Evolutionary conservation across 768 basidiomycete species (phyloP).

Genomic region (Tylopilus balloui): DNA sequence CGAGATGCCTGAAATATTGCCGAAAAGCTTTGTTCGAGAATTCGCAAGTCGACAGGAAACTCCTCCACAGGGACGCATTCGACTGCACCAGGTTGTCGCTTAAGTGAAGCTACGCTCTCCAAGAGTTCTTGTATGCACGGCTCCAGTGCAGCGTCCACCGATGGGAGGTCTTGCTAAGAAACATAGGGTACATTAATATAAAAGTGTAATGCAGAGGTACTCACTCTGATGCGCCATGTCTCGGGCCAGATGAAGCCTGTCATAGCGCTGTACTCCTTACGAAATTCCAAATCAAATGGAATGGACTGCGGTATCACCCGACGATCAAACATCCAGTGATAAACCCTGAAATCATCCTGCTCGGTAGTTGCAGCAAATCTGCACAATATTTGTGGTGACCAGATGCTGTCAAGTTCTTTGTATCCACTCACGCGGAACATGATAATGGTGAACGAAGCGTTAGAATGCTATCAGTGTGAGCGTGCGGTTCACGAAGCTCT

Average conservation of each 20-base stretch:
- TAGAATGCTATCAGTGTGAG: background rate
- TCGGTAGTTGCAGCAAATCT: slow-evolving; percentile 7
- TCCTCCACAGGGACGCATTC: background rate
- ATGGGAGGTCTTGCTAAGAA: slow-evolving; percentile 5
- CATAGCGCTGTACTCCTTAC: slow-evolving; percentile 1
- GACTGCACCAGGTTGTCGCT: background rate
- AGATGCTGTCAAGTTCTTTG: no score
- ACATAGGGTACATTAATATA: background rate
- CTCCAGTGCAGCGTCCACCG: slow-evolving; percentile 9
- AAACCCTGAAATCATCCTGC: background rate
- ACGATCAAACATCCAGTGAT: slow-evolving; percentile 13
- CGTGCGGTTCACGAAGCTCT: background rate
- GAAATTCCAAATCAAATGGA: slow-evolving; percentile 1
- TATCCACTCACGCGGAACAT: slow-evolving; percentile 1
- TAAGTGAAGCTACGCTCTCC: background rate
- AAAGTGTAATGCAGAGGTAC: background rate
- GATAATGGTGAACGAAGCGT: background rate
- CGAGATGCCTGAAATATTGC: slow-evolving; percentile 11
- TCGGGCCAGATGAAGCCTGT: slow-evolving; percentile 10
- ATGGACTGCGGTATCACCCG: slow-evolving; percentile 3
- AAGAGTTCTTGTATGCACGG: slow-evolving; percentile 5
- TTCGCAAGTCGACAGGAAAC: slow-evolving; percentile 4
- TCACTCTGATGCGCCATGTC: slow-evolving; percentile 2
- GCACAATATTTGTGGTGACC: no score
- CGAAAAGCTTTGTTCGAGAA: slow-evolving; percentile 8